Base-by-base conservation (phyloP, 2,329 filamentous ascomycete genomes). In the Sclerotinia borealis region DNA sequence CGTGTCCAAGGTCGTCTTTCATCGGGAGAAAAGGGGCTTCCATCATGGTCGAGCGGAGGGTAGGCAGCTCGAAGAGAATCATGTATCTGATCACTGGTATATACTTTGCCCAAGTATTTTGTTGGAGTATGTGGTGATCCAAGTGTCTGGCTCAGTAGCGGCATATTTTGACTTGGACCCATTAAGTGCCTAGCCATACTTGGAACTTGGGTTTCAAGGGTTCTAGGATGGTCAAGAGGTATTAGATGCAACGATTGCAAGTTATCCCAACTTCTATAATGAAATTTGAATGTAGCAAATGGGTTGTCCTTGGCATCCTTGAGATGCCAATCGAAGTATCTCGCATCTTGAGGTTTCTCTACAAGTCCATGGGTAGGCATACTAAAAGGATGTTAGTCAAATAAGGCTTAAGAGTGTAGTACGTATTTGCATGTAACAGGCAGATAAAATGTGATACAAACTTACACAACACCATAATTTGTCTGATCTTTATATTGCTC, bases 381-480 rank as follows among this genome's bases (percentile, higher is more conserved):
- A 3, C 83, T 85, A 41, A 59, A 15, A 61, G 22, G 7, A n/a
- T 45, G 34, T 65, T 36, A 64, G 47, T 27, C 4, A 5, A 7
- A 19, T 25, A 58, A n/a, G 1, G 27, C 15, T n/a, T 13, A 19
- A 31, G 39, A 7, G 9, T 34, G 4, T 36, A 19, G 31, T 29
- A 34, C 29, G 34, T 11, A 34, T 27, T 9, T 49, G 11, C 9
- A 34, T 50, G 11, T 19, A 2, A 19, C 17, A 7, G n/a, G 27
- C 29, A 31, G 9, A 19, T 1, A 2, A 0, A 45, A 17, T 3
- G 43, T 72, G 63, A 8, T 39, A 31, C 19, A 65, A 25, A 74
- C 82, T 73, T 75, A 85, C 83, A 75, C 74, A 66, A 86, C 81
- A 10, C 83, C 82, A 68, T 83, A 84, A 10, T 74, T 72, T 22